Evolutionary conservation across 352 stramenopile species (phyloP).

Genomic region (Pythium sukuiense): DNA sequence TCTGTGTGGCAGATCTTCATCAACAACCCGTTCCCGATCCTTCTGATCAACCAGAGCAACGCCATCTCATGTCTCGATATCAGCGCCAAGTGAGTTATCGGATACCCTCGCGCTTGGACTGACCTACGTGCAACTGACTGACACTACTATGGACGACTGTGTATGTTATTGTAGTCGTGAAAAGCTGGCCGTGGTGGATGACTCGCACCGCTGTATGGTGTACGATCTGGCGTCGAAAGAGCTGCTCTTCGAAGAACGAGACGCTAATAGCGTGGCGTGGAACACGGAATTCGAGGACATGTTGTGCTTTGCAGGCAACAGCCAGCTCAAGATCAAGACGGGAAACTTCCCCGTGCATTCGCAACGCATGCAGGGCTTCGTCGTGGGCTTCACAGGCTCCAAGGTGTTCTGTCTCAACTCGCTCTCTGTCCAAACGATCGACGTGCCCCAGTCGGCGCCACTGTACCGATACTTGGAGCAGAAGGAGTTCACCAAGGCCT

Average conservation of each 20-base stretch:
- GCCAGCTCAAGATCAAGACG: slow-evolving; percentile 91
- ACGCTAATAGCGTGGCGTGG: slow-evolving; percentile 90
- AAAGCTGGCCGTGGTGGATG: slow-evolving; percentile 92
- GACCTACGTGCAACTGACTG: no score
- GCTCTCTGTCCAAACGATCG: slow-evolving; percentile 85
- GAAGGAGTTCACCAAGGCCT: slow-evolving; percentile 86
- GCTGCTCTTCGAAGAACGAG: slow-evolving; percentile 83
- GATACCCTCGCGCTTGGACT: background rate
- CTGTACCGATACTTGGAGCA: slow-evolving; percentile 91
- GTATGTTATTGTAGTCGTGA: slow-evolving; percentile 46
- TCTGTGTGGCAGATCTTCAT: slow-evolving; percentile 93
- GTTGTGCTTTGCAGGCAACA: slow-evolving; percentile 91
- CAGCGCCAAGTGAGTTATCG: slow-evolving; percentile 66
- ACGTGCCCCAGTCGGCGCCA: slow-evolving; percentile 88
- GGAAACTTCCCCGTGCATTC: slow-evolving; percentile 86
- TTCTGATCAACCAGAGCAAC: slow-evolving; percentile 86
- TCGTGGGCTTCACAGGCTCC: slow-evolving; percentile 91
- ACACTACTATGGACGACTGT: no score
- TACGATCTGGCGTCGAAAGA: slow-evolving; percentile 92
- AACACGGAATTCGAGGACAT: slow-evolving; percentile 95
- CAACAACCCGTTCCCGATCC: slow-evolving; percentile 94
- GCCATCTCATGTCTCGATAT: slow-evolving; percentile 90
- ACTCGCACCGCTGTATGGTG: slow-evolving; percentile 87
- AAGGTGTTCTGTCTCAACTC: slow-evolving; percentile 93
- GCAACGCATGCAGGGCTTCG: slow-evolving; percentile 91